Percentiles rank a stretch among this genome's conserved stretches.
Conservation (phyloP, 306 rosid species). For the Trifolium pratense region DNA sequence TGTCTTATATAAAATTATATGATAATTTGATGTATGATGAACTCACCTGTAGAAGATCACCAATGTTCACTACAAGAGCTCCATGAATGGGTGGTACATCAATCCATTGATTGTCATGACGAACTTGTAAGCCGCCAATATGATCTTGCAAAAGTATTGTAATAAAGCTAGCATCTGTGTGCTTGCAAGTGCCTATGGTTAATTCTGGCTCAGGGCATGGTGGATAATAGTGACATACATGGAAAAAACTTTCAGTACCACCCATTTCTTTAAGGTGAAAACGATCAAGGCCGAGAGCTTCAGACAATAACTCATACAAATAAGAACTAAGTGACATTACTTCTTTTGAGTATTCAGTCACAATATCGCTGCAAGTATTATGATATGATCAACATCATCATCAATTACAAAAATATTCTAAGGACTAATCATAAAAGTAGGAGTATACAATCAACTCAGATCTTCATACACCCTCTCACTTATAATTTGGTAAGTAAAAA, state of each 20-base stretch:
- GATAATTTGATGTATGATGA: constrained; percentile 6
- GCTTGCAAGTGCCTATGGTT: constrained; percentile 49
- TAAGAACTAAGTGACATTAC: constrained; percentile 36
- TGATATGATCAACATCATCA: background rate
- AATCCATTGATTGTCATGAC: constrained; percentile 47
- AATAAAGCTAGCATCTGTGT: constrained; percentile 35
- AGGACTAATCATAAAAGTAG: no score
- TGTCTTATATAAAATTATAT: no score
- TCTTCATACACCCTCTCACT: no score
- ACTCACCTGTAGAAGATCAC: constrained; percentile 49
- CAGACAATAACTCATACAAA: constrained; percentile 48
- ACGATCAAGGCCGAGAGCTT: constrained; percentile 44
- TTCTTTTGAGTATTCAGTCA: constrained; percentile 43
- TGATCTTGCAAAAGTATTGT: constrained; percentile 57
- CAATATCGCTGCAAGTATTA: constrained; percentile 41
- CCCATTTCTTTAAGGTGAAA: constrained; percentile 44
- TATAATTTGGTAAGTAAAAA: no score
- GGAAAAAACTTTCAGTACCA: constrained; percentile 37
- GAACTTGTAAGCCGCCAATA: constrained; percentile 55
- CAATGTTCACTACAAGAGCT: constrained; percentile 58
- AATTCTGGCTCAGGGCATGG: constrained; percentile 58
- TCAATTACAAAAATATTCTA: no score
- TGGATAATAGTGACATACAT: constrained; percentile 48
- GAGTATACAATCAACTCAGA: no score
- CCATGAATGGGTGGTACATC: constrained; percentile 43